Percentiles rank a stretch among this genome's conserved stretches.
Conservation (phyloP, 2,329 filamentous ascomycete genomes). For the Aspergillus brasiliensis region DNA sequence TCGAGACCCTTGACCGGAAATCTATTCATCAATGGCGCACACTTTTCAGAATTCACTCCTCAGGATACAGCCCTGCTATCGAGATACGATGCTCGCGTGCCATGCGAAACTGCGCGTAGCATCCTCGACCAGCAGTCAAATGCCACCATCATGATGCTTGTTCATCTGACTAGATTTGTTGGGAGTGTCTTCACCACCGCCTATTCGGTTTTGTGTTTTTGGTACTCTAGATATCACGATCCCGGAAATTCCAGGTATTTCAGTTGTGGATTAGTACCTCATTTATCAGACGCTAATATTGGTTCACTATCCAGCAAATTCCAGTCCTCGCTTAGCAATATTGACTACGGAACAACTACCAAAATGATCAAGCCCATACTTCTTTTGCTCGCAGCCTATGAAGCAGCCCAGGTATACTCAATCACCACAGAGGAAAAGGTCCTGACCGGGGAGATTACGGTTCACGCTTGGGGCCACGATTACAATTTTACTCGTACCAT, state of each 20-base stretch:
- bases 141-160: not conserved
- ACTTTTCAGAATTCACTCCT: no score
- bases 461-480: not conserved
- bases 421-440: not conserved
- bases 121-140: not conserved
- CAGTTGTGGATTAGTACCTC: no score
- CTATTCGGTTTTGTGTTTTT: no score
- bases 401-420: not conserved
- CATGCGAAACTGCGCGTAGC: not conserved
- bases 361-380: not conserved
- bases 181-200: not conserved
- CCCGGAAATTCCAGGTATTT: no score
- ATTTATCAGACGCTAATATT: not conserved
- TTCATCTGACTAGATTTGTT: not conserved
- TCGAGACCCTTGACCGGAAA: not conserved
- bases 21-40: no score
- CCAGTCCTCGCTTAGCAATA: not conserved
- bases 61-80: not conserved
- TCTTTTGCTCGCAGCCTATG: not conserved
- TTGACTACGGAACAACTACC: not conserved
- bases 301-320: not conserved
- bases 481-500: not conserved
- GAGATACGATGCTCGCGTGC: not conserved
- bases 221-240: no score
- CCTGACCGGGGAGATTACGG: not conserved